A percentile compares a stretch with the other conserved stretches of the same genome.
Evolutionary conservation across 805 yeast species (phyloP).

Genomic region (Kluyveromyces aestuarii): DNA sequence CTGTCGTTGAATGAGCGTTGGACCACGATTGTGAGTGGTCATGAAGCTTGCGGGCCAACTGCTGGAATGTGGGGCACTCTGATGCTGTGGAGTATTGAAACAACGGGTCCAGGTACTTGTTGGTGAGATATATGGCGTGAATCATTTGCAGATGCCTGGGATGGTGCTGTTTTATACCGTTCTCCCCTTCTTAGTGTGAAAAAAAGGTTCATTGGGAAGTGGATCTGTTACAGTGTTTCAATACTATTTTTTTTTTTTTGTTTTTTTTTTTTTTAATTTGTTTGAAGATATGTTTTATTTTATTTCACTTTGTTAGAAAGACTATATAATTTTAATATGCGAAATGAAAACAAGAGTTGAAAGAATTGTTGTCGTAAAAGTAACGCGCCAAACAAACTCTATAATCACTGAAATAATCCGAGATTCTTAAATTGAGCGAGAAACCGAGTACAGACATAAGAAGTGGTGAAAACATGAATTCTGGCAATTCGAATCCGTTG

Average conservation of each 20-base stretch:
- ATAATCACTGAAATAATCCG: neutral
- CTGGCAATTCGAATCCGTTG: slow-evolving; percentile 14
- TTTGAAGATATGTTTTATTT: too few relatives aligned
- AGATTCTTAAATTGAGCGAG: neutral
- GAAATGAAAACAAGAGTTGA: neutral
- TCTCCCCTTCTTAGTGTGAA: too few relatives aligned
- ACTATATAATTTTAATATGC: too few relatives aligned
- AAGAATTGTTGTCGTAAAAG: neutral
- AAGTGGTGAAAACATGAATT: slow-evolving; percentile 4
- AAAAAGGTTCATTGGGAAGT: neutral
- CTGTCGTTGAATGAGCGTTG: neutral
- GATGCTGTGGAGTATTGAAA: slow-evolving; percentile 23
- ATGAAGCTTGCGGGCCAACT: slow-evolving; percentile 17
- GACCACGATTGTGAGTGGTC: slow-evolving; percentile 14
- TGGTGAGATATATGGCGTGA: neutral
- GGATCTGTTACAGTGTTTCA: neutral
- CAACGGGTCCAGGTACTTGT: slow-evolving; percentile 3
- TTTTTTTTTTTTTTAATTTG: too few relatives aligned
- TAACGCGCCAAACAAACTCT: neutral
- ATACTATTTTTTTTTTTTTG: neutral
- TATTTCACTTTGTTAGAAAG: neutral
- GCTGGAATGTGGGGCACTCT: slow-evolving; percentile 20
- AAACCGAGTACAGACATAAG: neutral
- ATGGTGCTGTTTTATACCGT: too few relatives aligned
- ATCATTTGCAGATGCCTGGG: neutral